Evolutionary conservation across 2,329 filamentous ascomycete species (phyloP).

Genomic region (Pseudogymnoascus sp.): DNA sequence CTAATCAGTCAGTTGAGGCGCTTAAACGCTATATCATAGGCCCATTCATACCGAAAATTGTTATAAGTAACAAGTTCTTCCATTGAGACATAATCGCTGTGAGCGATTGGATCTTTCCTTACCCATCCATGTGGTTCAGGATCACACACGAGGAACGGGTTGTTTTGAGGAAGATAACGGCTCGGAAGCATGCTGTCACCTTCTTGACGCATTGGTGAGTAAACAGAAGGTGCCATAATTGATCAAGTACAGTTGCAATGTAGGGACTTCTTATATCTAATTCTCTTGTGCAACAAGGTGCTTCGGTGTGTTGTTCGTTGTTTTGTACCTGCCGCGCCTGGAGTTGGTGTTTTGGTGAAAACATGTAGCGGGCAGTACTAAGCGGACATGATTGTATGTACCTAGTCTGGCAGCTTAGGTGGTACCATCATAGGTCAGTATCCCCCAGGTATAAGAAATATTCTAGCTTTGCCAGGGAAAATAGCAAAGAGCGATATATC

Average conservation of each 20-base stretch:
- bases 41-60: constrained; percentile 4
- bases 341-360: background rate
- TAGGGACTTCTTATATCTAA: background rate
- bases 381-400: background rate
- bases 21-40: no score
- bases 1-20: background rate
- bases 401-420: background rate
- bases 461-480: background rate
- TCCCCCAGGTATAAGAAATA: background rate
- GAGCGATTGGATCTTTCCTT: background rate
- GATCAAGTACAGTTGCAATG: background rate
- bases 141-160: background rate
- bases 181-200: background rate
- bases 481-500: no score
- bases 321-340: background rate
- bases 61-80: constrained; percentile 5
- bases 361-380: background rate
- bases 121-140: constrained; percentile 6
- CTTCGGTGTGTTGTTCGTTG: background rate
- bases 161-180: background rate
- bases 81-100: constrained; percentile 6
- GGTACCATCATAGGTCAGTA: background rate
- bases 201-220: background rate
- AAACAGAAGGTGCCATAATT: background rate
- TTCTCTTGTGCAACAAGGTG: background rate